phyloP scores from a whole-genome alignment of 768 basidiomycete genomes.

The Russula sp. region DNA sequence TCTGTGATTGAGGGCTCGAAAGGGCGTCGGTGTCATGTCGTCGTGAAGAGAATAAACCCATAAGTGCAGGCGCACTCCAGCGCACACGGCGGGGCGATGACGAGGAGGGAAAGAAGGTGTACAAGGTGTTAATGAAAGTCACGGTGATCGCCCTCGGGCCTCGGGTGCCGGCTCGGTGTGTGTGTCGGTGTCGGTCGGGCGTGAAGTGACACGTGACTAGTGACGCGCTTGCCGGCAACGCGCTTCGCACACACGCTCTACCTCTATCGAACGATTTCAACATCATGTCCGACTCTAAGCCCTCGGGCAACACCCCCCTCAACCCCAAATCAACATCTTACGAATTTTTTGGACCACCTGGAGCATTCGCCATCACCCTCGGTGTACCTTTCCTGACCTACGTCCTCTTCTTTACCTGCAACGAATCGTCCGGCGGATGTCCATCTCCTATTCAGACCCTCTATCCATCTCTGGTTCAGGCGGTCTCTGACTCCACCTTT shows the following conservation, averaged over 20 bases:
- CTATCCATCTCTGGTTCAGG: constrained; percentile 37
- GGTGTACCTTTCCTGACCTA: constrained; percentile 68
- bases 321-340: constrained; percentile 68
- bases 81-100: constrained; percentile 39
- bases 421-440: constrained; percentile 62
- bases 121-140: not conserved
- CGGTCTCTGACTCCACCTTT: constrained; percentile 46
- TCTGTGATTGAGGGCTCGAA: not conserved
- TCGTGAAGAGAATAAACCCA: constrained; percentile 38
- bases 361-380: constrained; percentile 62
- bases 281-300: constrained; percentile 7
- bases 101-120: not conserved
- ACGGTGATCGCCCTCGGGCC: not conserved
- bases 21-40: constrained; percentile 25
- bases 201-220: constrained; percentile 4
- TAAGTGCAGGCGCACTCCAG: constrained; percentile 17
- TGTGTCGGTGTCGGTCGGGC: too few relatives aligned
- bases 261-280: not conserved
- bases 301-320: constrained; percentile 23
- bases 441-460: constrained; percentile 44
- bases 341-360: constrained; percentile 79
- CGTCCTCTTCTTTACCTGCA: constrained; percentile 70
- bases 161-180: not conserved
- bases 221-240: not conserved
- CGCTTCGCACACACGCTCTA: not conserved